phyloP scores from a whole-genome alignment of 306 rosid species.

The Dryas alaskensis region DNA sequence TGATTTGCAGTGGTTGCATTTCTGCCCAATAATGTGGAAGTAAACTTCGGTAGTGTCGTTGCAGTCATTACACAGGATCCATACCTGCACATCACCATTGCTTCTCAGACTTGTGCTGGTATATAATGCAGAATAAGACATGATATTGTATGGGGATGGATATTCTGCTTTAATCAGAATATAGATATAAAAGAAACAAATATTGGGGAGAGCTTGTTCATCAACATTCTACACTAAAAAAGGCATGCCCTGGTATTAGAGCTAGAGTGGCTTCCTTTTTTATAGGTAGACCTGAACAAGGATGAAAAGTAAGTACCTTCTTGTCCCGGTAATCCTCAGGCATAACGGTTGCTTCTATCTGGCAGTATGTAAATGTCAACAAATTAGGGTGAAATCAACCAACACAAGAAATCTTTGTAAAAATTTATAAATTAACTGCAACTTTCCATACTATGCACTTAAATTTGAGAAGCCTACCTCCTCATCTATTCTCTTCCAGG shows the following conservation, averaged over 20 bases:
- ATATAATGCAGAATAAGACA: not conserved
- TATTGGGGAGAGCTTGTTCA: not conserved
- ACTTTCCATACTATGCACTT: not conserved
- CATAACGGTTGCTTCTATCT: conserved; percentile 86
- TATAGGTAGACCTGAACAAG: not conserved
- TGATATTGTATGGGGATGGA: not conserved
- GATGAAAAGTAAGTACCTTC: conserved; percentile 55
- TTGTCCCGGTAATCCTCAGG: conserved; percentile 74
- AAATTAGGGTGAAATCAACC: conserved; percentile 3
- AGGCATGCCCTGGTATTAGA: not conserved
- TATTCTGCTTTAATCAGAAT: not conserved
- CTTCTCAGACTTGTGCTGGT: conserved; percentile 8
- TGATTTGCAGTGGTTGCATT: conserved; percentile 89
- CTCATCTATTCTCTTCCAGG: conserved; percentile 87
- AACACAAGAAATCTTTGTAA: not conserved
- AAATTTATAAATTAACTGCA: not conserved
- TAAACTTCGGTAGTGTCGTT: conserved; percentile 86
- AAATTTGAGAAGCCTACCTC: conserved; percentile 56
- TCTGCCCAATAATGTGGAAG: conserved; percentile 87
- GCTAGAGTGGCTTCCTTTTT: not conserved
- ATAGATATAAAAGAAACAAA: not conserved
- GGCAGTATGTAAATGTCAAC: conserved; percentile 26
- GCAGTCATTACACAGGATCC: conserved; percentile 97
- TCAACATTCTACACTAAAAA: not conserved
- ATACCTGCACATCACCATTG: conserved; percentile 59